Base-by-base conservation (phyloP, 2,329 filamentous ascomycete genomes). In the Beauveria rudraprayagi region DNA sequence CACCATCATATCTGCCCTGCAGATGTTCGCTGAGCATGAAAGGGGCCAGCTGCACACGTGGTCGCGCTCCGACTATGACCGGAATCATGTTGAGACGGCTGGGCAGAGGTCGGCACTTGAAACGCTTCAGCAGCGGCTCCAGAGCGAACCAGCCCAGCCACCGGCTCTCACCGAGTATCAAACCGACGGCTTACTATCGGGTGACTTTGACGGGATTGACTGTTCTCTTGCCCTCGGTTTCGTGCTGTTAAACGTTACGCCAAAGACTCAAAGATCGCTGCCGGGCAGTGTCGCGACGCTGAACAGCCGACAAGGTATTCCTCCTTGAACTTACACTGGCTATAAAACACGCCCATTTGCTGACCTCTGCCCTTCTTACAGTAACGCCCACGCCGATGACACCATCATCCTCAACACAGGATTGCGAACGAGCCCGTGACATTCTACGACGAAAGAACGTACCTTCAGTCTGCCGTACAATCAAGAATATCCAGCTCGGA, bases 1-100 rank as follows among this genome's bases (percentile, higher is more conserved):
- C 1, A 61, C 58, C 0, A 52, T 63, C 40, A 14, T 64, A n/a
- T 28, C 41, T 8, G 61, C 57, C 6, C 28, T 64, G 11, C 63
- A 64, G 17, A 58, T 61, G 40, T 56, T 51, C 8, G 37, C 26
- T 5, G 44, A 63, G 44, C 30, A 44, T 8, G 48, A 34, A n/a
- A 51, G 48, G 4, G 48, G 48, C 16, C 17, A 51, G 6, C 14
- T 16, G 28, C 17, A n/a, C 17, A 26, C 26, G 6, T 51, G 48
- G 48, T 11, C n/a, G n/a, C 26, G 34, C 17, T 5, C 26, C 8
- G 48, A 51, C 48, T 51, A 51, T 28, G 11, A 19, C 17, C 24
- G 24, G 5, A 51, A 51, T 19, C 48, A 51, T 8, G 48, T 51
- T 11, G 48, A 51, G 48, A 9, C 5, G 28, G 17, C 3, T 3